phyloP scores from a whole-genome alignment of 179 eudicot species.

The Beta macrorhiza region DNA sequence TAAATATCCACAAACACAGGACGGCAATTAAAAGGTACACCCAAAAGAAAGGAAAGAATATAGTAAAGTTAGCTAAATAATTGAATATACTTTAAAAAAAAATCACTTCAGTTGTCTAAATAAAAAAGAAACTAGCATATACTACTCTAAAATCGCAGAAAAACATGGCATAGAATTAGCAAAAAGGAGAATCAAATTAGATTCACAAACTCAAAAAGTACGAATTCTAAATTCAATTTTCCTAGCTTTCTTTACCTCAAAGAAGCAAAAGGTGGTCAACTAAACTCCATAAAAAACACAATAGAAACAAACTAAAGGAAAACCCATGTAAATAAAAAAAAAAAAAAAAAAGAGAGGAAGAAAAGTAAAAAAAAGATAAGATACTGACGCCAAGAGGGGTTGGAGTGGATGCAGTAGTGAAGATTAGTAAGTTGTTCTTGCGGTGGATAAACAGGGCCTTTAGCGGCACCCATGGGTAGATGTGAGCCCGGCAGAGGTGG shows the following conservation, averaged over 20 bases:
- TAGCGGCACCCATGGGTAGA: conserved; percentile 65
- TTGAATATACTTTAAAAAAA: no score
- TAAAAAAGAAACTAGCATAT: background rate
- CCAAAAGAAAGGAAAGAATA: no score
- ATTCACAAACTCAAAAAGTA: background rate
- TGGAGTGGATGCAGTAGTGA: conserved; percentile 91
- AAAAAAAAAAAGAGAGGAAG: conserved; percentile 3
- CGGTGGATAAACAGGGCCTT: conserved; percentile 68
- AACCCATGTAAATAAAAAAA: background rate
- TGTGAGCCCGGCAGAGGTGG: conserved; percentile 36
- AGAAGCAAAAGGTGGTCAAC: conserved; percentile 11
- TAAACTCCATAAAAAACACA: background rate
- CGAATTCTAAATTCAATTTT: background rate
- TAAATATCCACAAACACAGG: no score
- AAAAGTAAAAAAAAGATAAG: conserved; percentile 18
- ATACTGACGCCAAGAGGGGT: conserved; percentile 84
- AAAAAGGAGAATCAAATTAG: conserved; percentile 21
- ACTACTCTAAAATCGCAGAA: conserved; percentile 5
- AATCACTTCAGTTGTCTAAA: no score
- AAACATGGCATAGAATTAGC: background rate
- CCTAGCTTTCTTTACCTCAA: no score
- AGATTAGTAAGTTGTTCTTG: conserved; percentile 72
- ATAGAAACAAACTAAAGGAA: background rate
- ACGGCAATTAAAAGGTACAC: no score
- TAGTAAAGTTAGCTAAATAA: no score